Base-by-base conservation (phyloP, 257 asterid species). In the Paulownia fortunei region DNA sequence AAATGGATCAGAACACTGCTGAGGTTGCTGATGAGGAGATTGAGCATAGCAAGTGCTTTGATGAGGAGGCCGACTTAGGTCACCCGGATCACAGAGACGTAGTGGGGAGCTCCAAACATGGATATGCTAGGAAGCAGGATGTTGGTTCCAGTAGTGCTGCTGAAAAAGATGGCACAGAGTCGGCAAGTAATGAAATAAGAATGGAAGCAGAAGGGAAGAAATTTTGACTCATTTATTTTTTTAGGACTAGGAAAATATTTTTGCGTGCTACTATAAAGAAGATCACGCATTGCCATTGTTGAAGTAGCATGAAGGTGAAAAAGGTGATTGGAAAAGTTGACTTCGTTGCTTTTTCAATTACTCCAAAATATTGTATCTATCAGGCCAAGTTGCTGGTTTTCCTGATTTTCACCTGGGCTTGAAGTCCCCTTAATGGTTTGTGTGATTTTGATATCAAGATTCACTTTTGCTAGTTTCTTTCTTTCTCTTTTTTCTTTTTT, bases 21-120 rank as follows among this genome's bases (percentile, higher is more conserved):
- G 92, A 87, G 84, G 89, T 82, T 76, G 92, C 78, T 13, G 90
- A 84, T 11, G 93, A 85, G 82, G 91, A 74, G 80, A 74, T 24
- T 2, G 85, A 67, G 74, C 87, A 76, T 68, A 88, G 84, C 83
- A 91, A 84, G 84, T 89, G 30, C 13, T 59, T 73, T 0, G 93
- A 87, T 56, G 95, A 89, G 87, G 96, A 86, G 77, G 84, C 83
- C 5, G 87, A 81, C 1, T 0, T 61, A 26, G 72, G 80, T 55
- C 61, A 69, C 69, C 27, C 72, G 24, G 85, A 10, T 60, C 81
- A 16, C 6, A 76, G 21, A 83, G 83, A 75, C 49, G 71, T n/a
- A 15, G 30, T 4, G 3, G 84, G 69, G 34, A 74, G 75, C 86
- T 84, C 83, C 24, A 74, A 74, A 62, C 11, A 59, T 9, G 30